Base-by-base conservation (phyloP, 2,329 filamentous ascomycete species). In the Geosmithia flava region DNA sequence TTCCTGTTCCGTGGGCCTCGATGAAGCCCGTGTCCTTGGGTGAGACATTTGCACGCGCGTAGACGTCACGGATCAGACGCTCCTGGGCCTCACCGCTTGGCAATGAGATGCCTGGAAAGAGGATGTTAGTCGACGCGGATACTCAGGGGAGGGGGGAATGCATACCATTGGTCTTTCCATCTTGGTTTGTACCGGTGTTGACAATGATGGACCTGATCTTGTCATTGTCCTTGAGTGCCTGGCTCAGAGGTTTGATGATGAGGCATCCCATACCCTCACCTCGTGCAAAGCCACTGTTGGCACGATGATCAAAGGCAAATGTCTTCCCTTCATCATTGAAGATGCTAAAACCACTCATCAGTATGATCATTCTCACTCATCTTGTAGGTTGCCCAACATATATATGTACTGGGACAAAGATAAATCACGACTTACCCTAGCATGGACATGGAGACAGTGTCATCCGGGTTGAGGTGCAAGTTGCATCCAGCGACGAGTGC, bases 251-350 rank as follows among this genome's bases (percentile, higher is more conserved):
- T 61, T 83, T 83, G 13, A 83, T 57, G 11, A 81, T 57, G 3
- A 83, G 53, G 46, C 73, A 66, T 7, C 66, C 75, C 19, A 72
- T 69, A 3, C 78, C 80, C 53, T 83, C 80, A 8, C 77, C 80
- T 10, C 80, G 70, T 0, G 72, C 78, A 53, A 80, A 85, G 0
- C 81, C 81, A 13, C 27, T 29, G 23, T 4, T 27, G 17, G 39
- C 45, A n/a, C 19, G 30, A 11, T 46, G 41, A 17, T 50, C 48
- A 11, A 44, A 42, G 41, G 41, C 10, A 11, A 3, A 17, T 2
- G 43, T 23, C 27, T 45, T 45, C 6, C 43, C 43, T 13, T 19
- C 10, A 19, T 45, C 19, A 16, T 19, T 23, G 10, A 45, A 20
- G 6, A 45, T 17, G 1, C 11, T 39, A 2, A 27, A 4, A 19